phyloP scores from a whole-genome alignment of 306 rosid genomes.

The Prinsepia uniflora region DNA sequence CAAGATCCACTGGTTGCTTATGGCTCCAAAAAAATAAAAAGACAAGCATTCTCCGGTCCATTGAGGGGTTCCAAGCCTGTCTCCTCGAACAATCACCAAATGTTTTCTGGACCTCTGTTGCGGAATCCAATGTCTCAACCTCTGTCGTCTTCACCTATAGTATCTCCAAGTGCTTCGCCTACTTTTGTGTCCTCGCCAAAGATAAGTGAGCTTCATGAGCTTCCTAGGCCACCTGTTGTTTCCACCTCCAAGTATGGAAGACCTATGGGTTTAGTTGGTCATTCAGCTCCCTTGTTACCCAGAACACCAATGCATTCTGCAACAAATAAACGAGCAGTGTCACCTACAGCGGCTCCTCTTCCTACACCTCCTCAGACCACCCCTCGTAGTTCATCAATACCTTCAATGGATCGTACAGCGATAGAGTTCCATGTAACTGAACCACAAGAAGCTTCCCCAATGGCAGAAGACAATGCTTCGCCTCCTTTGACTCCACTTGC shows the following conservation, averaged over 20 bases:
- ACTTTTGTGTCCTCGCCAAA: conserved; percentile 71
- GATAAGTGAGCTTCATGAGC: conserved; percentile 97
- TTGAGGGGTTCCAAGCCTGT: conserved; percentile 54
- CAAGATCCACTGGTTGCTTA: conserved; percentile 42
- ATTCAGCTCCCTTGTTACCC: conserved; percentile 77
- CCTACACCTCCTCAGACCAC: conserved; percentile 73
- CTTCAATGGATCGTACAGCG: conserved; percentile 57
- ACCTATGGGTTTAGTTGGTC: conserved; percentile 51
- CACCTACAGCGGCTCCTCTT: conserved; percentile 71
- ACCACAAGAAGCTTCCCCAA: conserved; percentile 41
- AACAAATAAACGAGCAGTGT: conserved; percentile 33
- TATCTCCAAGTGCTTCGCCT: conserved; percentile 71
- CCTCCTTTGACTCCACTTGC: conserved; percentile 68
- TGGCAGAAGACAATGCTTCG: conserved; percentile 45
- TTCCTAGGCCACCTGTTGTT: conserved; percentile 83
- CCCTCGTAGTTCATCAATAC: conserved; percentile 83
- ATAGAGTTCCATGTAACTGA: conserved; percentile 41
- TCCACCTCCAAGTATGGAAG: conserved; percentile 51
- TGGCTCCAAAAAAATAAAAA: conserved; percentile 60
- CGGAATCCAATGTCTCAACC: conserved; percentile 62
- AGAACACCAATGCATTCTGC: conserved; percentile 54
- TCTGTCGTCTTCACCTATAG: conserved; percentile 63
- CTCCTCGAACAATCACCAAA: conserved; percentile 41
- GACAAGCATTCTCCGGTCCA: conserved; percentile 88
- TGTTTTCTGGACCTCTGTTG: conserved; percentile 84